Conservation (phyloP, 441 rosid genomes). For the Sinapis alba region DNA sequence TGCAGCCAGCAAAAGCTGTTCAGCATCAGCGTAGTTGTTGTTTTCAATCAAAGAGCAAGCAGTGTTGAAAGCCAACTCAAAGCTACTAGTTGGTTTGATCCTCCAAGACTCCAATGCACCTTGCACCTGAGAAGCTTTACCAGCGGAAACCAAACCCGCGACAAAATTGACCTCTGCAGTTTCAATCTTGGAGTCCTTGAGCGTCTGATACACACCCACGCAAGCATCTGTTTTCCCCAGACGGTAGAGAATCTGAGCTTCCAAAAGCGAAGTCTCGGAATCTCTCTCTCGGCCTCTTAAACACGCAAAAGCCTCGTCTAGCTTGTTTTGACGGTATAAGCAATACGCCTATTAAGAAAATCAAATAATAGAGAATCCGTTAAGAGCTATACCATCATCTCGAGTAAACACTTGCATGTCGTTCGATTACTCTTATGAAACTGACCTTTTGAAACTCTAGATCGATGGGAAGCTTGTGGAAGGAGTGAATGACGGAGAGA, state of each 20-base stretch:
- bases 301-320: constrained; percentile 66
- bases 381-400: neutral
- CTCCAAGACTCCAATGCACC: constrained; percentile 59
- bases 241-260: constrained; percentile 86
- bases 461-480: constrained; percentile 49
- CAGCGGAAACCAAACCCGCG: constrained; percentile 76
- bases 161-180: constrained; percentile 70
- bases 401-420: neutral
- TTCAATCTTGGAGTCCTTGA: constrained; percentile 61
- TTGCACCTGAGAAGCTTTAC: constrained; percentile 73
- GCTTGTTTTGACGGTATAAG: constrained; percentile 83
- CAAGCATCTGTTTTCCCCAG: constrained; percentile 74
- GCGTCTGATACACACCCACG: constrained; percentile 64
- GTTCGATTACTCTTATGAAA: neutral
- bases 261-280: constrained; percentile 62
- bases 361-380: neutral
- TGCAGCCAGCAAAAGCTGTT: constrained; percentile 78
- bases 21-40: constrained; percentile 65
- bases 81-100: constrained; percentile 71
- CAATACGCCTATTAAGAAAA: constrained; percentile 69
- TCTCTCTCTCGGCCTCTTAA: constrained; percentile 57
- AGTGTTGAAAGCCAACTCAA: constrained; percentile 79
- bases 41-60: constrained; percentile 84
- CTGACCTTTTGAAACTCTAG: constrained; percentile 68
- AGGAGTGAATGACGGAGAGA: constrained; percentile 57